Base-by-base conservation (phyloP, 495 filamentous ascomycete genomes). In the Amorphotheca resinae region DNA sequence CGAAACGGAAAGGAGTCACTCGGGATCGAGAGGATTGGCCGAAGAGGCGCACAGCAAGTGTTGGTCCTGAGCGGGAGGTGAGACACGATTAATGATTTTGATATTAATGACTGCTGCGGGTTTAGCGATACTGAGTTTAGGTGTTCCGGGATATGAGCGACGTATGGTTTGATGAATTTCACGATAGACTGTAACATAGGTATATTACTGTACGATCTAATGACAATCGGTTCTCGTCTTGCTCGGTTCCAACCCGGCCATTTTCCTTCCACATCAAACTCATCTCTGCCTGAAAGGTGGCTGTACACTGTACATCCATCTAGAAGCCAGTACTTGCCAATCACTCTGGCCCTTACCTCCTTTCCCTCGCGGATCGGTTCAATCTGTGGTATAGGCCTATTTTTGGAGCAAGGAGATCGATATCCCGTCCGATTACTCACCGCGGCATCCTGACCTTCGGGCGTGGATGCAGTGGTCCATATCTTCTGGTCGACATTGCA, bases 261-360 rank as follows among this genome's bases (percentile, higher is more conserved):
- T n/a, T n/a, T n/a, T n/a, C n/a, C n/a, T n/a, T n/a, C n/a, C n/a
- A n/a, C n/a, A n/a, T n/a, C n/a, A n/a, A n/a, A n/a, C n/a, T n/a
- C n/a, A n/a, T n/a, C n/a, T n/a, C n/a, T n/a, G n/a, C n/a, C n/a
- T n/a, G n/a, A n/a, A n/a, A n/a, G n/a, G n/a, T n/a, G n/a, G n/a
- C n/a, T n/a, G n/a, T n/a, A n/a, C n/a, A n/a, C n/a, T n/a, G n/a
- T n/a, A n/a, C n/a, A n/a, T n/a, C n/a, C n/a, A n/a, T n/a, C n/a
- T n/a, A n/a, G n/a, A n/a, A n/a, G n/a, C n/a, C n/a, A n/a, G n/a
- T 38, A 30, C 79, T 80, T 82, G 73, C 80, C 82, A 76, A 87
- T 50, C 83, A 88, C 83, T 88, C 83, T 87, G 83, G 82, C 79
- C 76, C 70, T 69, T 78, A 82, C 79, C 70, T 64, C 69, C 67